Percentiles rank a stretch among this genome's conserved stretches.
phyloP scores from a whole-genome alignment of 1,284 basidiomycete species.

The Coniferiporia weirii region DNA sequence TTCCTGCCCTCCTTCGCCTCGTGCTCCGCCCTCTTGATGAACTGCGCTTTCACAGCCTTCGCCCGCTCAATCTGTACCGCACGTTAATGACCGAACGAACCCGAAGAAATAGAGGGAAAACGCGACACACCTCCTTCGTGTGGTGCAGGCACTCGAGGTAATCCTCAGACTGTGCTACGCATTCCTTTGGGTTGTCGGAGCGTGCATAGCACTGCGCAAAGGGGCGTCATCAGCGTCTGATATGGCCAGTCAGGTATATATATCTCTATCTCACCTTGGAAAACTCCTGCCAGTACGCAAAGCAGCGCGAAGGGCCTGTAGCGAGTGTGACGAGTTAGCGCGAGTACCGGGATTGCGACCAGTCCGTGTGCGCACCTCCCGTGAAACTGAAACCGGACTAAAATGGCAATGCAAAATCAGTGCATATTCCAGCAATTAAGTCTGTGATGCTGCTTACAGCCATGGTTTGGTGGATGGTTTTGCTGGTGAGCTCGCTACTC shows the following conservation, averaged over 20 bases:
- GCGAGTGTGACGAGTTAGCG: constrained; percentile 2
- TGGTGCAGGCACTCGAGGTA: constrained; percentile 93
- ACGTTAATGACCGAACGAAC: constrained; percentile 12
- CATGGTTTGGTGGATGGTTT: constrained; percentile 12
- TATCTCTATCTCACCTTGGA: constrained; percentile 51
- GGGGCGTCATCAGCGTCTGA: not conserved
- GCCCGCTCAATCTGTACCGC: constrained; percentile 61
- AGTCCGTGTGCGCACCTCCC: constrained; percentile 43
- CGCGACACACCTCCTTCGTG: constrained; percentile 72
- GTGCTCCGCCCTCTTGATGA: constrained; percentile 61
- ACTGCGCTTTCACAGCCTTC: constrained; percentile 68
- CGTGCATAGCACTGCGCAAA: constrained; percentile 75
- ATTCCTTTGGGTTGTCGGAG: constrained; percentile 74
- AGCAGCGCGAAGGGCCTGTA: constrained; percentile 83
- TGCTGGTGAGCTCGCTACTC: too few relatives aligned
- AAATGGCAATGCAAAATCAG: not conserved
- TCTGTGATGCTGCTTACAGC: constrained; percentile 16
- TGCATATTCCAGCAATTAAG: not conserved
- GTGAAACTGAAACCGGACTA: constrained; percentile 60
- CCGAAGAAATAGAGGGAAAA: constrained; percentile 5
- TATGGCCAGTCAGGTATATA: not conserved
- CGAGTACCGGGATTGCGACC: not conserved
- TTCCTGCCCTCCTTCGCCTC: constrained; percentile 68
- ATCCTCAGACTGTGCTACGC: constrained; percentile 74
- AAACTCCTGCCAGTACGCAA: constrained; percentile 91